Conservation (phyloP, 345 rosid genomes). For the Aquilaria sinensis region DNA sequence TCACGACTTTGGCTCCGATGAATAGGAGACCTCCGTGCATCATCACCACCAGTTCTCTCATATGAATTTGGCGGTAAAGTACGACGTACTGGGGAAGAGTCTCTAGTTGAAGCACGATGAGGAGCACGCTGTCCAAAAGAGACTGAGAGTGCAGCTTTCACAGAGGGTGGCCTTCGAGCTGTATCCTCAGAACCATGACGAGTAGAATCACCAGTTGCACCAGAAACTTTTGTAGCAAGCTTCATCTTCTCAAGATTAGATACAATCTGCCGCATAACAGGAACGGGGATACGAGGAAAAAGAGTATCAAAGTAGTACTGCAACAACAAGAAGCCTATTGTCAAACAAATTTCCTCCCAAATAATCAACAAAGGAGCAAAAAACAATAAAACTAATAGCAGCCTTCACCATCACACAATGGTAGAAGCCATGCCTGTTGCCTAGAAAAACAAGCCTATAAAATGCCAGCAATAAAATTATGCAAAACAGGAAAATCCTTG, state of each 20-base stretch:
- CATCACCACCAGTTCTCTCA: constrained; percentile 50
- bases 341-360: constrained; percentile 1
- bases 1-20: constrained; percentile 67
- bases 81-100: constrained; percentile 94
- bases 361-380: constrained; percentile 1
- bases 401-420: not conserved
- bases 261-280: constrained; percentile 76
- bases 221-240: constrained; percentile 68
- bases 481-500: not conserved
- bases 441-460: not conserved
- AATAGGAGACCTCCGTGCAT: constrained; percentile 49
- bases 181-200: constrained; percentile 91
- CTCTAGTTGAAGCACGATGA: constrained; percentile 97
- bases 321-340: constrained; percentile 13
- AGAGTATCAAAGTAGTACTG: constrained; percentile 98
- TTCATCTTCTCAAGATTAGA: constrained; percentile 92
- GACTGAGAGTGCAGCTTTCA: constrained; percentile 98
- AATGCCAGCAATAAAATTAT: not conserved
- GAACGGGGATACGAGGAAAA: constrained; percentile 95
- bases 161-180: constrained; percentile 97
- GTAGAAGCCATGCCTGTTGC: not conserved
- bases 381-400: not conserved
- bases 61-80: constrained; percentile 51
- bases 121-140: constrained; percentile 99
- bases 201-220: constrained; percentile 70